Evolutionary conservation across 345 rosid species (phyloP).

Genomic region (Isatis tinctoria): DNA sequence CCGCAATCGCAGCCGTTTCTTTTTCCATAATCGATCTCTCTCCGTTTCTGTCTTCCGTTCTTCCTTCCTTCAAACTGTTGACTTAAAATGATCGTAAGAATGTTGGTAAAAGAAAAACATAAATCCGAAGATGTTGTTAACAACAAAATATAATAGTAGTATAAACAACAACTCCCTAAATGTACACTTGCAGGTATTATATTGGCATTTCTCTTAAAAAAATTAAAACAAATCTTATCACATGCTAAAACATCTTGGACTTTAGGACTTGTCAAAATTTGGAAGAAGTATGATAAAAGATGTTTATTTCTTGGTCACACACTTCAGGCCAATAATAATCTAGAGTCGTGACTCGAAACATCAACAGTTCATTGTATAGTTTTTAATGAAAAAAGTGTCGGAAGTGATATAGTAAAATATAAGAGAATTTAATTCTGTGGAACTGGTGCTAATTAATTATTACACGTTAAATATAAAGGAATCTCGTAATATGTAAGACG

Average conservation of each 20-base stretch:
- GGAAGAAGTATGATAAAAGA: constrained; percentile 73
- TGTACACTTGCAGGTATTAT: background rate
- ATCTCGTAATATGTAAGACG: constrained; percentile 3
- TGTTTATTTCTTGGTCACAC: background rate
- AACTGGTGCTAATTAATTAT: background rate
- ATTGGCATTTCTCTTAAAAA: background rate
- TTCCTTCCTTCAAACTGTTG: too few species aligned
- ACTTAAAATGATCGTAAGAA: too few species aligned
- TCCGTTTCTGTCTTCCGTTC: too few species aligned
- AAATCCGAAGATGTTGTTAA: too few species aligned
- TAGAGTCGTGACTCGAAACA: background rate
- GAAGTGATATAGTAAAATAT: background rate
- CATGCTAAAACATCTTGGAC: background rate
- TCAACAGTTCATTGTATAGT: background rate
- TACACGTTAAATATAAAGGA: background rate
- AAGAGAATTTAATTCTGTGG: constrained; percentile 5
- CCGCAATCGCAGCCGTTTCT: background rate
- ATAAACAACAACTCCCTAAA: background rate
- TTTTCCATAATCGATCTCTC: background rate
- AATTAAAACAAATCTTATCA: background rate
- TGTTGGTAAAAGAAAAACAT: too few species aligned
- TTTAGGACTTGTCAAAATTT: constrained; percentile 32
- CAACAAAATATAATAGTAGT: too few species aligned
- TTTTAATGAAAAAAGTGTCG: background rate
- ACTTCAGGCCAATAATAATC: background rate